Evolutionary conservation across 495 filamentous ascomycete species (phyloP), one percentile per base, ranked within the genome.

Genomic region (Penicillium dipodomyicola): DNA sequence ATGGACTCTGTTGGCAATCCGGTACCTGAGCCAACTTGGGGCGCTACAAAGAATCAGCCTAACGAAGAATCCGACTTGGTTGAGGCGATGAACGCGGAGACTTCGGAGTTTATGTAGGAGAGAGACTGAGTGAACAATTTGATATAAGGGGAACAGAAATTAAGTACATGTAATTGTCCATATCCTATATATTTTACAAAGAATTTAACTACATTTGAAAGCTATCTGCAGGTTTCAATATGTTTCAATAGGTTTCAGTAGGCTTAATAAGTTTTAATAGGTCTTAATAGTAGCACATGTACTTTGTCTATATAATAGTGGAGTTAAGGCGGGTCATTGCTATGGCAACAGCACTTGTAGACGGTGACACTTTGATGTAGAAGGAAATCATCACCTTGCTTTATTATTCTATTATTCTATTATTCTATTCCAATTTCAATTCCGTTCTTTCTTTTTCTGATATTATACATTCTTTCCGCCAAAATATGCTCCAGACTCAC

Each of bases 1-100:
- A 74, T 72, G 62, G 57, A 77, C 35, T 47, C 61, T 11, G 11
- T 65, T 20, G 76, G 74, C 9, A 70, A 76, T 25, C 68, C 71
- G 0, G 68, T 71, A 15, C 65, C 72, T 20, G 72, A 79, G 23
- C 58, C 65, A 48, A 63, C 52, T 8, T 67, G 72, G 32, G 64
- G 57, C 8, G 37, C 42, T 35, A 25, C 3, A 58, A 54, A 10
- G 30, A 12, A 32, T 68, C 53, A 32, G 68, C 53, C 33, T 40
- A 46, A 48, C 3, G 57, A 64, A n/a, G 67, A 73, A 11, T 44
- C 57, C 4, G 69, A 75, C 46, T 15, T 69, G 11, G 67, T 58
- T 14, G 65, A 65, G 0, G 72, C 72, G 2, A 67, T 68, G 49
- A 65, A 57, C 20, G 63, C 68, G 10, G 67, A 73, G 2, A 65